phyloP scores from a whole-genome alignment of 1,139 yeast genomes.

The Saccharomyces hybrid region DNA sequence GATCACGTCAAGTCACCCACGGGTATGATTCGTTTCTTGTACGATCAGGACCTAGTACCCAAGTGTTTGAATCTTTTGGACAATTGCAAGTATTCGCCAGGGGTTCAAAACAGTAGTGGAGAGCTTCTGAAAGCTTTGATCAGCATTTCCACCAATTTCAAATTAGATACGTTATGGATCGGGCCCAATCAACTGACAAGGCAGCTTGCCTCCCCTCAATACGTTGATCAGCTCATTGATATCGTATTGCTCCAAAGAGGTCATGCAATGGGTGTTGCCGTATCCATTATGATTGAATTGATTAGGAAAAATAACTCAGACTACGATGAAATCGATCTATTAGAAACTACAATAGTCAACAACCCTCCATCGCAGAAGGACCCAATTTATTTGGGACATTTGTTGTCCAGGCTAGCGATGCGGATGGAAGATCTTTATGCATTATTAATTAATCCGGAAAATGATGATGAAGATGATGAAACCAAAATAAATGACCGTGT shows the following conservation, averaged over 20 bases:
- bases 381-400: constrained; percentile 44
- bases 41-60: constrained; percentile 44
- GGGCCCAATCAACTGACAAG: constrained; percentile 95
- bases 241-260: constrained; percentile 76
- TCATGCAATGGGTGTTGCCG: constrained; percentile 84
- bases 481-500: background rate
- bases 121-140: constrained; percentile 90
- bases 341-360: constrained; percentile 67
- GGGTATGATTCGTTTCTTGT: constrained; percentile 49
- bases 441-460: constrained; percentile 7
- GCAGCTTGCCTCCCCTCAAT: constrained; percentile 69
- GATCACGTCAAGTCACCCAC: constrained; percentile 59
- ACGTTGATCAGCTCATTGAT: constrained; percentile 53
- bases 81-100: constrained; percentile 40
- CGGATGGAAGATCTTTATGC: constrained; percentile 11
- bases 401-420: constrained; percentile 31
- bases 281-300: constrained; percentile 88
- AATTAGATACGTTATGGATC: constrained; percentile 66
- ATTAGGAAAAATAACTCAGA: constrained; percentile 94
- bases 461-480: constrained; percentile 7
- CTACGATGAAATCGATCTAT: constrained; percentile 81
- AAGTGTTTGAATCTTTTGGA: constrained; percentile 46
- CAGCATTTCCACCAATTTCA: constrained; percentile 78
- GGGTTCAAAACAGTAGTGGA: constrained; percentile 85
- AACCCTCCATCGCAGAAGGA: constrained; percentile 94